Conservation (phyloP, 306 rosid species). For the Vicia villosa region DNA sequence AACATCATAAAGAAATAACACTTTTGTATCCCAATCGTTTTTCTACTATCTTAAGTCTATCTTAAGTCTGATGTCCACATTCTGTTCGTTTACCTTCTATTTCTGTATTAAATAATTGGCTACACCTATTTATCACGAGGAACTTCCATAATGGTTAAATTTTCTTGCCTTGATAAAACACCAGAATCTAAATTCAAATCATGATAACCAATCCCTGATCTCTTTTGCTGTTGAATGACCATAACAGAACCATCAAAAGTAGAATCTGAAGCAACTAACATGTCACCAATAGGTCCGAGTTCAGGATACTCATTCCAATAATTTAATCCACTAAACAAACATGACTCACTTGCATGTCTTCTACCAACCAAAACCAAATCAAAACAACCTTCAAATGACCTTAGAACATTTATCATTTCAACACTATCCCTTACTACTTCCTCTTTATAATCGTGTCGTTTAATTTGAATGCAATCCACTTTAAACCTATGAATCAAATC, state of each 20-base stretch:
- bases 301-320: conserved; percentile 72
- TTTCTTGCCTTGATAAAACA: neutral
- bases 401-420: conserved; percentile 45
- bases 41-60: no score
- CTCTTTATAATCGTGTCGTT: conserved; percentile 43
- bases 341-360: conserved; percentile 43
- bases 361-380: conserved; percentile 64
- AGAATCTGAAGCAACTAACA: conserved; percentile 50
- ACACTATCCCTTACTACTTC: conserved; percentile 45
- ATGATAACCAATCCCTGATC: neutral
- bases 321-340: conserved; percentile 44
- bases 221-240: conserved; percentile 63
- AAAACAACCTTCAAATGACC: conserved; percentile 39
- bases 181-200: neutral
- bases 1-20: no score
- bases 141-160: neutral
- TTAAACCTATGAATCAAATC: conserved; percentile 43
- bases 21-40: no score
- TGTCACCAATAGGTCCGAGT: conserved; percentile 60
- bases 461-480: conserved; percentile 1
- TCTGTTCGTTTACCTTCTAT: no score
- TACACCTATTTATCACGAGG: conserved; percentile 7
- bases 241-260: conserved; percentile 43
- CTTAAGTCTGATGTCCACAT: no score
- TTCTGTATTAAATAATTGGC: neutral